Evolutionary conservation across 768 basidiomycete genomes (phyloP).

Genomic region (Cystobasidium tubakii): DNA sequence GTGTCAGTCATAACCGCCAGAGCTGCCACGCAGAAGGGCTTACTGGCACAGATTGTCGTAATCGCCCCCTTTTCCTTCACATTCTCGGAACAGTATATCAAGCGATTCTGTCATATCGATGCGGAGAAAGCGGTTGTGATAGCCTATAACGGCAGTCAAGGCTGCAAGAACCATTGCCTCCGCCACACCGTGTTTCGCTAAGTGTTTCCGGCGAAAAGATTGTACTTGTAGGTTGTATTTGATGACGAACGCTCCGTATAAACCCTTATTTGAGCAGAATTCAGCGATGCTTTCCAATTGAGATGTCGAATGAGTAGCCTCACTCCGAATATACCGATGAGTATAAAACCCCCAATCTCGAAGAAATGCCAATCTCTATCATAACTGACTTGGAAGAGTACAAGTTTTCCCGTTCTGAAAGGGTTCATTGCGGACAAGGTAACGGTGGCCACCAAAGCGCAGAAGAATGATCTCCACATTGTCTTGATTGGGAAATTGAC

Average conservation of each 20-base stretch:
- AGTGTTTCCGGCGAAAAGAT: constrained; percentile 84
- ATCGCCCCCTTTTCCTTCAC: constrained; percentile 76
- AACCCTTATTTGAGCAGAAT: constrained; percentile 57
- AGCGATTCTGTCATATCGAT: constrained; percentile 98
- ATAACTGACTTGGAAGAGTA: constrained; percentile 96
- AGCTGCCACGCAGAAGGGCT: too few species aligned
- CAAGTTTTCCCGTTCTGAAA: constrained; percentile 93
- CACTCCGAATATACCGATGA: constrained; percentile 93
- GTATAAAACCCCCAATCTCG: constrained; percentile 90
- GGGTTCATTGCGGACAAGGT: constrained; percentile 98
- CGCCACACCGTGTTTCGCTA: constrained; percentile 72
- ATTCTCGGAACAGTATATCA: constrained; percentile 89
- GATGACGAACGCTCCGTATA: constrained; percentile 94
- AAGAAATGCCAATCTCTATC: constrained; percentile 98
- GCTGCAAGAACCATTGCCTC: constrained; percentile 84
- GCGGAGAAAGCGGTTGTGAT: constrained; percentile 86
- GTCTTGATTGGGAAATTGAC: constrained; percentile 93
- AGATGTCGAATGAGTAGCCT: constrained; percentile 43
- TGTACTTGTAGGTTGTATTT: constrained; percentile 95
- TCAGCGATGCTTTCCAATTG: not conserved
- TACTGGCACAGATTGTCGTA: constrained; percentile 93
- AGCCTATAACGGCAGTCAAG: constrained; percentile 83
- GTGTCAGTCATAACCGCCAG: not conserved
- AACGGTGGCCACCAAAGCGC: constrained; percentile 92
- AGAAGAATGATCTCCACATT: constrained; percentile 98